Percentiles rank a stretch among this genome's conserved stretches.
phyloP scores from a whole-genome alignment of 805 yeast species.

The Saturnispora bothae region DNA sequence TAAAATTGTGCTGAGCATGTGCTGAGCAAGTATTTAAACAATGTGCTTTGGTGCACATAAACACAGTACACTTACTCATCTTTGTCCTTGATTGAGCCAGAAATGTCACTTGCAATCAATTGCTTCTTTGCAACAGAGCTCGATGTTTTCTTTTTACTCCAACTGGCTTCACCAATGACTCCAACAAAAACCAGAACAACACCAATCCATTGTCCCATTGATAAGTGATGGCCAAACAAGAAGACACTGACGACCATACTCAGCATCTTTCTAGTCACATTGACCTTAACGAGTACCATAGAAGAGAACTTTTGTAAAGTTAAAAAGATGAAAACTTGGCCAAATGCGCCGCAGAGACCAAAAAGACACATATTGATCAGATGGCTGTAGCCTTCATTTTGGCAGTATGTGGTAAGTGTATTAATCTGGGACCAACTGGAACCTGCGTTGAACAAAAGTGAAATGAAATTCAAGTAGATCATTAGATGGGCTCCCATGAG shows the following conservation, averaged over 20 bases:
- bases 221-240: slow-evolving; percentile 71
- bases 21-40: too few species aligned
- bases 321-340: slow-evolving; percentile 86
- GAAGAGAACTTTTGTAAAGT: slow-evolving; percentile 83
- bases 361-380: slow-evolving; percentile 52
- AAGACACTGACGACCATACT: slow-evolving; percentile 87
- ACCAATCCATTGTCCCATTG: slow-evolving; percentile 64
- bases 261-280: slow-evolving; percentile 93
- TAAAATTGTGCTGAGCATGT: too few species aligned
- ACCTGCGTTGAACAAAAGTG: slow-evolving; percentile 38
- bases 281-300: slow-evolving; percentile 75
- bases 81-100: too few species aligned
- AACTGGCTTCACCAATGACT: slow-evolving; percentile 64
- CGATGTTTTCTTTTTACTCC: too few species aligned
- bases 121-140: too few species aligned
- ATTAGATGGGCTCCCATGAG: slow-evolving; percentile 83
- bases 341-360: slow-evolving; percentile 75
- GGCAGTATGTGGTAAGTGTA: slow-evolving; percentile 38
- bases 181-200: slow-evolving; percentile 75
- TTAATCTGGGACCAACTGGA: slow-evolving; percentile 38
- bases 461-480: slow-evolving; percentile 52
- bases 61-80: too few species aligned
- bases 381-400: slow-evolving; percentile 33
- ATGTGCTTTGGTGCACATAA: too few species aligned
- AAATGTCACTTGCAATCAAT: too few species aligned